Evolutionary conservation across 805 yeast species (phyloP).

Genomic region (Hanseniaspora nectarophila): DNA sequence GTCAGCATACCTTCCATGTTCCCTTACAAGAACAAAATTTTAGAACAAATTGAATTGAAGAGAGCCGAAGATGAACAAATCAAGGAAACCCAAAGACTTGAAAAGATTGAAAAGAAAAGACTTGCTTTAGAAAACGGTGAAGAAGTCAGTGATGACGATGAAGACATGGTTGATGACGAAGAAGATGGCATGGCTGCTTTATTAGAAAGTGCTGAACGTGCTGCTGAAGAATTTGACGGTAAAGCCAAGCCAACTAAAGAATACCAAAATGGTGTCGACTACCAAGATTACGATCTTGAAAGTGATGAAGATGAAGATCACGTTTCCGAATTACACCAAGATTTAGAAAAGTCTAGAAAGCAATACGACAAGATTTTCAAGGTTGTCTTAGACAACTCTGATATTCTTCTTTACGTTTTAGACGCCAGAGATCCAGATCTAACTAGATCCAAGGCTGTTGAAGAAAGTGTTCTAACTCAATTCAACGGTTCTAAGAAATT

Average conservation of each 20-base stretch:
- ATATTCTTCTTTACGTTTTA: slow-evolving; percentile 80
- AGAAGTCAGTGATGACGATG: slow-evolving; percentile 26
- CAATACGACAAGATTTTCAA: slow-evolving; percentile 91
- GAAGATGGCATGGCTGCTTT: slow-evolving; percentile 55
- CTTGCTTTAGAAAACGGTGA: slow-evolving; percentile 29
- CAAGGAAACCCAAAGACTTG: slow-evolving; percentile 40
- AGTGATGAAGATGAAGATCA: slow-evolving; percentile 29
- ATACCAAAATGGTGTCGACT: slow-evolving; percentile 35
- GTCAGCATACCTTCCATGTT: slow-evolving; percentile 91
- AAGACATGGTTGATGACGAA: slow-evolving; percentile 20
- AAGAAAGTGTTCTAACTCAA: slow-evolving; percentile 71
- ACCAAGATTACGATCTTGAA: slow-evolving; percentile 37
- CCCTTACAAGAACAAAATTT: slow-evolving; percentile 81
- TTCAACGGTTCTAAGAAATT: slow-evolving; percentile 52
- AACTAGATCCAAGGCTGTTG: slow-evolving; percentile 83
- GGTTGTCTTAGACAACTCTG: slow-evolving; percentile 83
- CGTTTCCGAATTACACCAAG: slow-evolving; percentile 32
- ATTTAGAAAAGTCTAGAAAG: slow-evolving; percentile 59
- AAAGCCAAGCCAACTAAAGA: slow-evolving; percentile 29
- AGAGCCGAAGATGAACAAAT: slow-evolving; percentile 47
- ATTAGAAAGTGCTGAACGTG: slow-evolving; percentile 78
- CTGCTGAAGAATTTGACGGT: slow-evolving; percentile 59
- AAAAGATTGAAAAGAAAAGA: slow-evolving; percentile 33
- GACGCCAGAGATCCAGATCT: slow-evolving; percentile 97
- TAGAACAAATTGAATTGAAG: slow-evolving; percentile 56